These are phyloP conservation scores for Claviceps monticola DNA, from an alignment of 2,329 filamentous ascomycete species.

Conservation along the genomic window DNA sequence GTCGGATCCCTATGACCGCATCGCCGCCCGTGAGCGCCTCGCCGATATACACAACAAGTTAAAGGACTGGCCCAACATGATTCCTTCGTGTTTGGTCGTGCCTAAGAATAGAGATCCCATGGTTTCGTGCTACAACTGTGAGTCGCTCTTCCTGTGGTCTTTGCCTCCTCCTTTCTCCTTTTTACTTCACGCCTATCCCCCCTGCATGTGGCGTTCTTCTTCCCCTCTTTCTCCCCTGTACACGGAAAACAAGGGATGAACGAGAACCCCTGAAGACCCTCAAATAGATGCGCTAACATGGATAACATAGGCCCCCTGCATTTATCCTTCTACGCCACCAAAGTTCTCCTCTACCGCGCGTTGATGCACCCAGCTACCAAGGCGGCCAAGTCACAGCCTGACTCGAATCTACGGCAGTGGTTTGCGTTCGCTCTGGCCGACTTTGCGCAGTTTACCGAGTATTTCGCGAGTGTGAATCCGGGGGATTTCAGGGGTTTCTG, in stretches of 20 bases:
- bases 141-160: conserved; percentile 1
- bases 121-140: conserved; percentile 13
- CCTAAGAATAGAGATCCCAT: conserved; percentile 4
- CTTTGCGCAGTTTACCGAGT: conserved; percentile 23
- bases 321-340: conserved; percentile 26
- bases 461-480: conserved; percentile 22
- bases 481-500: conserved; percentile 28
- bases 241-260: too few species aligned
- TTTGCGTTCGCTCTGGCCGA: conserved; percentile 20
- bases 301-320: conserved; percentile 21
- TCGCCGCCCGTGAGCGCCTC: conserved; percentile 11
- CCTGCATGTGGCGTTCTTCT: too few species aligned
- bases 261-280: too few species aligned
- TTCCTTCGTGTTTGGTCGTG: conserved; percentile 22
- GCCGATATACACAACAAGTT: conserved; percentile 16
- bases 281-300: too few species aligned
- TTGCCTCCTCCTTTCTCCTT: not conserved
- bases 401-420: conserved; percentile 22
- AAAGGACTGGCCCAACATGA: conserved; percentile 21
- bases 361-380: conserved; percentile 32
- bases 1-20: conserved; percentile 8
- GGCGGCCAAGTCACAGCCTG: conserved; percentile 22
- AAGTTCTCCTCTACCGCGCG: conserved; percentile 28
- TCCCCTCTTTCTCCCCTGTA: too few species aligned
- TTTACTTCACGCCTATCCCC: not conserved